Percentiles rank a stretch among this genome's conserved stretches.
Evolutionary conservation across 768 basidiomycete genomes (phyloP).

Genomic region (Suillus tomentosus): DNA sequence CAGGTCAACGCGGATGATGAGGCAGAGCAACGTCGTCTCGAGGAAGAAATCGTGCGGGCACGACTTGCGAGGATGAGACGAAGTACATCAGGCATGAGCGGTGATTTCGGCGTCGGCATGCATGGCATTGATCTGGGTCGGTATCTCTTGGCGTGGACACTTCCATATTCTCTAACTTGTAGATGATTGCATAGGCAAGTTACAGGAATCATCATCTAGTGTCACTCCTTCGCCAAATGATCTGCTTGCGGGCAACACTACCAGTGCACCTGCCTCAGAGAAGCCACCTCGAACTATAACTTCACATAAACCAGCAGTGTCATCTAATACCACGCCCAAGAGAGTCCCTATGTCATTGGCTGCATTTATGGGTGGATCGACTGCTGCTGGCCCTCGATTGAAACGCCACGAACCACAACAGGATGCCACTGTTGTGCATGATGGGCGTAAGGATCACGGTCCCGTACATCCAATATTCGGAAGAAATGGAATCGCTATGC

Average conservation of each 20-base stretch:
- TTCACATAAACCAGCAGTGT: conserved; percentile 15
- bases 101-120: conserved; percentile 41
- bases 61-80: conserved; percentile 47
- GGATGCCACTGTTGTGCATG: conserved; percentile 67
- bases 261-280: conserved; percentile 6
- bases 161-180: conserved; percentile 2
- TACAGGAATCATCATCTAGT: conserved; percentile 19
- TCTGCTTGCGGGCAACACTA: conserved; percentile 14
- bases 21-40: conserved; percentile 68
- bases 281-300: conserved; percentile 16
- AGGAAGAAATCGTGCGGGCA: conserved; percentile 53
- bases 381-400: conserved; percentile 69
- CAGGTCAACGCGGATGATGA: conserved; percentile 84
- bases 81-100: conserved; percentile 35
- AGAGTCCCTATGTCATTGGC: conserved; percentile 68
- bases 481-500: conserved; percentile 73
- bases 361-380: conserved; percentile 75
- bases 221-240: conserved; percentile 14
- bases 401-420: conserved; percentile 73
- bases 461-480: conserved; percentile 78
- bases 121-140: conserved; percentile 35
- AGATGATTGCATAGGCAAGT: conserved; percentile 21
- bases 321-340: conserved; percentile 27
- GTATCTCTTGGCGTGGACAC: conserved; percentile 20
- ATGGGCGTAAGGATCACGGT: conserved; percentile 53